These are phyloP conservation scores for Ceratocystis ficicola DNA, from an alignment of 2,329 filamentous ascomycete species.

Conservation along the genomic window DNA sequence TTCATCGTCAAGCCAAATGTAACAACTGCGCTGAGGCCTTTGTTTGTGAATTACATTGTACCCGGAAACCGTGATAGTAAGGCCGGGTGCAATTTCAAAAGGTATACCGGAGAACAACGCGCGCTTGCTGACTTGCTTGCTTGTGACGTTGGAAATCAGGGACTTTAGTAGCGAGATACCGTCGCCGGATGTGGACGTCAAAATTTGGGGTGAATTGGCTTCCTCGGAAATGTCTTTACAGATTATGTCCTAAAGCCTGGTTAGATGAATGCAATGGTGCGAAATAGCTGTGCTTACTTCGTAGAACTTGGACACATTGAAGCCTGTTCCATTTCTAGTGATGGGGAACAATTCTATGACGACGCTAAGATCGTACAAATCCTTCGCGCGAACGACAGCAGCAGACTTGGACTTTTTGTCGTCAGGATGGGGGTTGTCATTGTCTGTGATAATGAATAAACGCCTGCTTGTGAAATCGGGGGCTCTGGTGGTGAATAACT, in stretches of 20 bases:
- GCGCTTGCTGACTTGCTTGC: constrained; percentile 73
- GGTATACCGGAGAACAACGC: constrained; percentile 78
- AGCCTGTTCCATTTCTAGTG: constrained; percentile 50
- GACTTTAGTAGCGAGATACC: constrained; percentile 69
- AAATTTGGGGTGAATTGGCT: constrained; percentile 42
- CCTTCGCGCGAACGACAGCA: constrained; percentile 78
- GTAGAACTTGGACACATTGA: constrained; percentile 80
- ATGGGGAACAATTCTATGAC: constrained; percentile 90
- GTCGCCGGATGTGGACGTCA: constrained; percentile 55
- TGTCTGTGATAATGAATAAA: constrained; percentile 91
- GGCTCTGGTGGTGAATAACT: constrained; percentile 89
- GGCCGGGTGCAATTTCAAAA: constrained; percentile 71
- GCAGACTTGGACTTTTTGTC: constrained; percentile 62
- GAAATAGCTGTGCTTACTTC: constrained; percentile 46
- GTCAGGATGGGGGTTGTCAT: constrained; percentile 68
- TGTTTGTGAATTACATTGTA: constrained; percentile 84
- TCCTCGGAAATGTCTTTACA: constrained; percentile 67
- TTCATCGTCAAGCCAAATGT: constrained; percentile 80
- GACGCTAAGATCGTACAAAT: constrained; percentile 87
- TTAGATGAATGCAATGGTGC: not conserved
- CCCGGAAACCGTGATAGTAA: constrained; percentile 84
- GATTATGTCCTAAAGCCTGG: constrained; percentile 59
- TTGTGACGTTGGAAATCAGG: constrained; percentile 77
- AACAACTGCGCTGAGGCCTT: constrained; percentile 67
- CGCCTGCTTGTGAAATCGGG: constrained; percentile 86